Base-by-base conservation (phyloP, 192 early-diverging fungal genomes). In the Pilobolus umbonatus region DNA sequence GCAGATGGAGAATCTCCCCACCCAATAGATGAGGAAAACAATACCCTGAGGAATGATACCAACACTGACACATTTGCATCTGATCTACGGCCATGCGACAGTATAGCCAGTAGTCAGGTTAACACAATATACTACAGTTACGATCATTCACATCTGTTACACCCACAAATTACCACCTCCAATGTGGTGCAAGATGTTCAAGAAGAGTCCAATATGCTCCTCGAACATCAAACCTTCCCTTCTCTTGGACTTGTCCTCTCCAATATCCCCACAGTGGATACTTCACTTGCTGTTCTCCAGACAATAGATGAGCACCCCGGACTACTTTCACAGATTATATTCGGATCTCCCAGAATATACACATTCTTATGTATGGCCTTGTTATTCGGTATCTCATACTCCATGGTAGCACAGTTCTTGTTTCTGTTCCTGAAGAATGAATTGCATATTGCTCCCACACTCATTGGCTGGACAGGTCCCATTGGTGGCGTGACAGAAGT, bases 381-480 rank as follows among this genome's bases (percentile, higher is more conserved):
- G 5, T 47, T 72, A 5, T 59, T 67, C 52, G 70, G 70, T 10
- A 54, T 59, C 19, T 53, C 60, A 0, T 57, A 67, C 40, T 48
- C 70, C 4, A 72, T 72, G 65, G 52, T 66, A 9, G 65, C 65
- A 17, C 48, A 66, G 49, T 71, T 71, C 50, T 26, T 67, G 31
- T 72, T 72, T 2, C 38, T 72, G 11, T 72, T 62, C 29, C 29
- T 72, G 9, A 46, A 38, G 30, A 40, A 69, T 29, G 65, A 72
- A 44, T 54, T 72, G 31, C 29, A 46, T 36, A 38, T 67, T 8
- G 55, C 45, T 48, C 57, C 70, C n/a, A 57, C 61, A 2, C 44
- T 67, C 10, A 54, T 72, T 39, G 70, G 70, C n/a, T 67, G 65
- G 61, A 72, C 70, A 28, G 70, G 70, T n/a, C 70, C 70, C 17